Evolutionary conservation across 2,329 filamentous ascomycete genomes (phyloP), one percentile per base, ranked within the genome.

Genomic region (Chrysoporthe deuterocubensis): DNA sequence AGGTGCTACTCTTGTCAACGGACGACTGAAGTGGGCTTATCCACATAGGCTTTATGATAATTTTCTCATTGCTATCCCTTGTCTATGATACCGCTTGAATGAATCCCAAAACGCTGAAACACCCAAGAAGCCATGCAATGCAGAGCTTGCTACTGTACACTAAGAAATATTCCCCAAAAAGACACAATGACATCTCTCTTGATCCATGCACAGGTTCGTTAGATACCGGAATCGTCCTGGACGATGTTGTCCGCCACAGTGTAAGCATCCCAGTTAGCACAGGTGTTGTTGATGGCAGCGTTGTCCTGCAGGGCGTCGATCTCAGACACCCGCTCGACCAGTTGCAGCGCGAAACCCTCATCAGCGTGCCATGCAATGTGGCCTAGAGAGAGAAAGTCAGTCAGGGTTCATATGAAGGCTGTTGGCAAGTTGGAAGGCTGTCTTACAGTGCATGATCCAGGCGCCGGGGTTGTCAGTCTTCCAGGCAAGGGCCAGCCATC

Each of bases 331-430:
- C 72, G 65, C 67, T 80, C 78, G 1, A 84, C 73, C 61, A 83
- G 76, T 71, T 83, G 80, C 63, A 81, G 72, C 26, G 81, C 81
- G 61, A 83, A 78, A 4, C 82, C 81, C 37, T 79, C 76, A 7
- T 79, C 80, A 0, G 81, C 78, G 71, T 86, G 84, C 66, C 65
- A 67, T 26, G 63, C 63, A 26, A 65, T 65, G 43, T 65, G 63
- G n/a, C 60, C 60, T 62, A 26, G 26, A 26, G 21, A 40, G 32
- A 16, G 26, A 21, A 18, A 26, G 32, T 54, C 50, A 54, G 50
- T n/a, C 18, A 54, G 3, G 9, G 18, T 54, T n/a, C 50, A 26
- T 26, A 18, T 9, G 21, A n/a, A 42, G 6, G 32, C 32, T 16
- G 8, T 11, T n/a, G 37, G 54, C 11, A 16, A 21, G 21, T 5